A percentile compares a stretch with the other conserved stretches of the same genome.
phyloP scores from a whole-genome alignment of 1,284 basidiomycete genomes.

The Sanguinoderma infundibulare region DNA sequence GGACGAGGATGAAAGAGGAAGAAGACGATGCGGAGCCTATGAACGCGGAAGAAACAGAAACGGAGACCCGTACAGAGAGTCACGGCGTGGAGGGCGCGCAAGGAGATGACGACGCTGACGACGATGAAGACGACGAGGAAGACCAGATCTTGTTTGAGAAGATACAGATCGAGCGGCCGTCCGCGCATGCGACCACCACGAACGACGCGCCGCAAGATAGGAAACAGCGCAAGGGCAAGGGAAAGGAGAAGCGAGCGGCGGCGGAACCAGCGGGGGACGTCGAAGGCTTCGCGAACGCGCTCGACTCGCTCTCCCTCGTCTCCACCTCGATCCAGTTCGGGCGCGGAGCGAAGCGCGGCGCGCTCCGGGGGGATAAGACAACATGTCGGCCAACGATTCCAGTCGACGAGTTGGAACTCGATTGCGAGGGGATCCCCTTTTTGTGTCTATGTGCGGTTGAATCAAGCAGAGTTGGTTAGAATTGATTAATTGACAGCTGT shows the following conservation, averaged over 20 bases:
- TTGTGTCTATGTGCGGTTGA: too few species aligned
- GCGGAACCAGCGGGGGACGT: slow-evolving; percentile 32
- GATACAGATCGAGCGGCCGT: slow-evolving; percentile 13
- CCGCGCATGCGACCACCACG: background rate
- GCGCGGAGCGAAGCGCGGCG: slow-evolving; percentile 49
- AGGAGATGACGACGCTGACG: background rate
- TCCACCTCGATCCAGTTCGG: slow-evolving; percentile 74
- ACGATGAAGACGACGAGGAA: slow-evolving; percentile 14
- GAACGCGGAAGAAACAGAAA: slow-evolving; percentile 1
- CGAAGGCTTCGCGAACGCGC: slow-evolving; percentile 50
- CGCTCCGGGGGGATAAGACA: too few species aligned
- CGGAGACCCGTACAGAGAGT: background rate
- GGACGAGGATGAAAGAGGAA: slow-evolving; percentile 33
- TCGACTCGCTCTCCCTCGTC: slow-evolving; percentile 69
- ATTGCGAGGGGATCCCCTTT: too few species aligned
- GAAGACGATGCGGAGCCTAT: slow-evolving; percentile 30
- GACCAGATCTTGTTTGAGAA: slow-evolving; percentile 17
- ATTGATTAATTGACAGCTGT: too few species aligned
- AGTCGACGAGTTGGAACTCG: too few species aligned
- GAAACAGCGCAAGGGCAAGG: background rate
- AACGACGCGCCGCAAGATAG: background rate
- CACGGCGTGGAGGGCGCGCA: background rate
- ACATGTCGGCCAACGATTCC: too few species aligned
- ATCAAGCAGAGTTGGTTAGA: too few species aligned
- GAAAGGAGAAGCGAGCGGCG: background rate